Conservation (phyloP, 768 basidiomycete genomes). For the Leccinum pellstonianum region DNA sequence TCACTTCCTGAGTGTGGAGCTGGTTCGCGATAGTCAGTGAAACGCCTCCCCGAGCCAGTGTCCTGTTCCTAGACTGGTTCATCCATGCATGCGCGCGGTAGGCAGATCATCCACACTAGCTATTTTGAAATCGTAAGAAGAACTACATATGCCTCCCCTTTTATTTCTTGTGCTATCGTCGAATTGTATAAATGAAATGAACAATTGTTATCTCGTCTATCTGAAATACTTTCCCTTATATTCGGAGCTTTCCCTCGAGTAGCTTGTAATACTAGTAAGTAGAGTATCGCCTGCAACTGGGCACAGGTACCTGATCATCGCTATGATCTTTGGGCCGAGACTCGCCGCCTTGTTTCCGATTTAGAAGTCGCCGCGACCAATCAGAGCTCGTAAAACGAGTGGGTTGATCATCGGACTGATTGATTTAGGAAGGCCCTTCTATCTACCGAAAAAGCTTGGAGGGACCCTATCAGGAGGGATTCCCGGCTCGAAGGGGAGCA, state of each 20-base stretch:
- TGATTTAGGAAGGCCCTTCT: too few relatives aligned
- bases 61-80: not conserved
- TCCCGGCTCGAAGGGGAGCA: too few relatives aligned
- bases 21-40: not conserved
- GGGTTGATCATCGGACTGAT: too few relatives aligned
- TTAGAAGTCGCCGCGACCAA: not conserved
- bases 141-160: not conserved
- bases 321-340: not conserved
- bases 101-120: not conserved
- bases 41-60: not conserved
- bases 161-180: not conserved
- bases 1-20: not conserved
- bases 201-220: not conserved
- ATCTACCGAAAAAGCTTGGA: too few relatives aligned
- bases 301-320: not conserved
- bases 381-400: not conserved
- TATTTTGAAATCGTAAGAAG: not conserved
- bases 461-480: too few relatives aligned
- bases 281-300: too few relatives aligned
- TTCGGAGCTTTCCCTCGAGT: not conserved
- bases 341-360: not conserved
- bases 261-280: not conserved
- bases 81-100: not conserved
- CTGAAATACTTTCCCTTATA: not conserved
- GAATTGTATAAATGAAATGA: not conserved